Evolutionary conservation across 495 filamentous ascomycete species (phyloP).

Genomic region (Penicillium atrosanguineum): DNA sequence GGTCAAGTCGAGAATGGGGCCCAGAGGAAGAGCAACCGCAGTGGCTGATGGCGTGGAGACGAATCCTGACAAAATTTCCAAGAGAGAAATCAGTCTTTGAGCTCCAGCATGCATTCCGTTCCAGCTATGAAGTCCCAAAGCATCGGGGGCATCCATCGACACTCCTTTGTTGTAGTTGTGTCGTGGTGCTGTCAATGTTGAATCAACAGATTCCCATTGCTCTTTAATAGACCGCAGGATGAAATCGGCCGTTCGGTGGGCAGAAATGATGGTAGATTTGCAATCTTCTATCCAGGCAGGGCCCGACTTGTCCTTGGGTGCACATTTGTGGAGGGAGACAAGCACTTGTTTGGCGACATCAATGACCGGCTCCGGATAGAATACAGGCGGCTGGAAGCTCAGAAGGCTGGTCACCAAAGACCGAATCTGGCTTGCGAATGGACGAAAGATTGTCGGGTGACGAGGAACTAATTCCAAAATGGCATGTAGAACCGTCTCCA

Average conservation of each 20-base stretch:
- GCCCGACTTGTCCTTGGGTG: slow-evolving; percentile 66
- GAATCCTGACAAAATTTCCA: slow-evolving; percentile 55
- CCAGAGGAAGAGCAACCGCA: slow-evolving; percentile 61
- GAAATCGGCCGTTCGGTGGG: slow-evolving; percentile 67
- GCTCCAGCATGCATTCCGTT: slow-evolving; percentile 66
- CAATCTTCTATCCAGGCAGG: slow-evolving; percentile 72
- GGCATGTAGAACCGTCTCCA: slow-evolving; percentile 61
- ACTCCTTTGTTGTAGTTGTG: slow-evolving; percentile 39
- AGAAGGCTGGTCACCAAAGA: slow-evolving; percentile 51
- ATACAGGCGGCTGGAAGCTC: slow-evolving; percentile 25
- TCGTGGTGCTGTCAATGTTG: slow-evolving; percentile 18
- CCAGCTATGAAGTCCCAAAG: slow-evolving; percentile 63
- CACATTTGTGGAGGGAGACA: slow-evolving; percentile 68
- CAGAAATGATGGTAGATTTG: slow-evolving; percentile 52
- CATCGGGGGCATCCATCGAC: slow-evolving; percentile 33
- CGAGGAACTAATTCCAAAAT: slow-evolving; percentile 68
- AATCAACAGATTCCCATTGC: slow-evolving; percentile 66
- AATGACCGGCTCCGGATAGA: slow-evolving; percentile 48
- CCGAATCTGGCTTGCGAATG: slow-evolving; percentile 66
- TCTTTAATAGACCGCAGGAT: slow-evolving; percentile 75
- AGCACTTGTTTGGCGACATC: slow-evolving; percentile 57
- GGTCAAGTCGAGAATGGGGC: slow-evolving; percentile 61
- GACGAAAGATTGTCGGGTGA: slow-evolving; percentile 76
- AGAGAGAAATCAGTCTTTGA: slow-evolving; percentile 61
- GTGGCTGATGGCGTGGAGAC: slow-evolving; percentile 57